A percentile compares a stretch with the other conserved stretches of the same genome.
Evolutionary conservation across 495 filamentous ascomycete genomes (phyloP).

Genomic region (Margaritispora aquatica): DNA sequence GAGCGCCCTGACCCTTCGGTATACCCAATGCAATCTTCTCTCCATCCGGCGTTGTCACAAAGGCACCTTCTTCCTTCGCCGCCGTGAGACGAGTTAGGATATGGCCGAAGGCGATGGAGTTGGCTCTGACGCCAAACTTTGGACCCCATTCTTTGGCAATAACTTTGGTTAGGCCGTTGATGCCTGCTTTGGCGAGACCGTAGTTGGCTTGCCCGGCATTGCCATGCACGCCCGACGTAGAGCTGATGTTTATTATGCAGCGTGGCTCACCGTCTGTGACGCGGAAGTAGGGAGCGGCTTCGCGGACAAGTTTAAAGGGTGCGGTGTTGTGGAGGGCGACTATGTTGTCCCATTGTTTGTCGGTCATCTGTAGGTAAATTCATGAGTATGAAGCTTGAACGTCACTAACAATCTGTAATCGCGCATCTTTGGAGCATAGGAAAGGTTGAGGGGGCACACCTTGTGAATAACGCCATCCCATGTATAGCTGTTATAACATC

Average conservation of each 20-base stretch:
- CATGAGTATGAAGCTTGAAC: constrained; percentile 3
- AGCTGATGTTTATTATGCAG: constrained; percentile 75
- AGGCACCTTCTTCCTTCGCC: constrained; percentile 74
- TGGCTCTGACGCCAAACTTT: constrained; percentile 71
- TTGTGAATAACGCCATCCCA: constrained; percentile 92
- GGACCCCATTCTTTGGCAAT: constrained; percentile 94
- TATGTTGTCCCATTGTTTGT: constrained; percentile 89
- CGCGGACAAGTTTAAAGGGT: constrained; percentile 75
- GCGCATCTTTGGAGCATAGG: neutral
- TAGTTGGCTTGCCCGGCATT: constrained; percentile 87
- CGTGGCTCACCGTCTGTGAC: constrained; percentile 75
- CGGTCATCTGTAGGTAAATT: constrained; percentile 54
- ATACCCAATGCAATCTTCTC: constrained; percentile 75
- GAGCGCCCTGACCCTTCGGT: constrained; percentile 29
- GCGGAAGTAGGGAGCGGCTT: constrained; percentile 77
- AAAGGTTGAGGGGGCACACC: constrained; percentile 31
- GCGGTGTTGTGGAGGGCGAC: constrained; percentile 72
- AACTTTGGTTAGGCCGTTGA: constrained; percentile 73
- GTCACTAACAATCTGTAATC: neutral
- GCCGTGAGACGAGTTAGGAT: constrained; percentile 72
- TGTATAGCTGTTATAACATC: constrained; percentile 40
- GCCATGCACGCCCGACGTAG: constrained; percentile 72
- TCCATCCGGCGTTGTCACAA: constrained; percentile 68
- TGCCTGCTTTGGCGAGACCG: constrained; percentile 73
- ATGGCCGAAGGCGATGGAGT: constrained; percentile 77